A percentile compares a stretch with the other conserved stretches of the same genome.
Evolutionary conservation across 768 basidiomycete species (phyloP).

Genomic region (Kwoniella botswanensis): DNA sequence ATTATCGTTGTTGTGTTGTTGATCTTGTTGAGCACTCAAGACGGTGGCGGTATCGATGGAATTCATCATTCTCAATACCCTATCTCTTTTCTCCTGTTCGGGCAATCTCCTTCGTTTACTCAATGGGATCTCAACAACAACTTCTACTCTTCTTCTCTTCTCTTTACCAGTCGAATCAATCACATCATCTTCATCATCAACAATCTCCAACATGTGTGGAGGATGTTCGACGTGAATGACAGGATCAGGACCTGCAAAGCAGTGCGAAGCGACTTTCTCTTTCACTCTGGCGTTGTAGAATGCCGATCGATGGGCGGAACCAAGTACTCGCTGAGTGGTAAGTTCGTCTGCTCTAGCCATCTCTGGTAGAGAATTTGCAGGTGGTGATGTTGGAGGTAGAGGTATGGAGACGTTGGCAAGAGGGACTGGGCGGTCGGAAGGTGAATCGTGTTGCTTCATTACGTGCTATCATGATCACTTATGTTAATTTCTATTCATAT

Average conservation of each 20-base stretch:
- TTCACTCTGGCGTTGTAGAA: constrained; percentile 23
- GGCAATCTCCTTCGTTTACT: constrained; percentile 15
- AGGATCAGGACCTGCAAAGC: constrained; percentile 40
- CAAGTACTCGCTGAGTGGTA: constrained; percentile 29
- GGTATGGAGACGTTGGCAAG: constrained; percentile 23
- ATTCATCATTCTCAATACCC: background rate
- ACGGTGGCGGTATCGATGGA: background rate
- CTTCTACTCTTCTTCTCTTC: constrained; percentile 11
- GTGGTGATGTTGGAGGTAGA: constrained; percentile 9
- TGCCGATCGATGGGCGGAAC: constrained; percentile 24
- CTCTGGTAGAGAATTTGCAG: constrained; percentile 21
- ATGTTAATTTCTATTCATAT: background rate
- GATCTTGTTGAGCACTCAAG: background rate
- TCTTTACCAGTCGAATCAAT: background rate
- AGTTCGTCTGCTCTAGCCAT: constrained; percentile 32
- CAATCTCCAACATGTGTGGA: constrained; percentile 33
- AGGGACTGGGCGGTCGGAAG: constrained; percentile 21
- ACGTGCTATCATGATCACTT: constrained; percentile 26
- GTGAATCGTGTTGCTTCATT: constrained; percentile 34
- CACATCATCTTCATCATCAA: constrained; percentile 9
- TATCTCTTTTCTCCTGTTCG: constrained; percentile 8
- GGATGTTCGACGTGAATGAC: constrained; percentile 42
- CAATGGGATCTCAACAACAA: constrained; percentile 24
- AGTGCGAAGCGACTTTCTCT: constrained; percentile 29
- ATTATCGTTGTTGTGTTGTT: background rate